These are phyloP conservation scores for Auricularia cornea DNA, from an alignment of 768 basidiomycete species.

Conservation along the genomic window DNA sequence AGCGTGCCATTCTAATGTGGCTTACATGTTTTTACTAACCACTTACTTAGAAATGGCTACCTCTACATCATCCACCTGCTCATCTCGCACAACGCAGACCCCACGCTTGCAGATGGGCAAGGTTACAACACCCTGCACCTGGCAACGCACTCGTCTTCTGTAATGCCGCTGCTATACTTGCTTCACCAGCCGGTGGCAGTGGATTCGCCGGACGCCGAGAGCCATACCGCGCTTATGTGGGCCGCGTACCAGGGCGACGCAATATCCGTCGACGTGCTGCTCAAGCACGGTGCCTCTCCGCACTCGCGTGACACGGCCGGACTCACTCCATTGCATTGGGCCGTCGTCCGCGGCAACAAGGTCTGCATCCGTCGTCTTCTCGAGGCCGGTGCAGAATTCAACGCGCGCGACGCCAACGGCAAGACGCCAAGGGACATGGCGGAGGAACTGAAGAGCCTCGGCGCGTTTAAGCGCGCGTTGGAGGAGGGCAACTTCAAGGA, in stretches of 20 bases:
- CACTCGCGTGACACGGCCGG: conserved; percentile 72
- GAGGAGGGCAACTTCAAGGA: conserved; percentile 81
- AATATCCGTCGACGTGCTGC: conserved; percentile 81
- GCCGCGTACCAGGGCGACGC: conserved; percentile 98
- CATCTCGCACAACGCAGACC: conserved; percentile 84
- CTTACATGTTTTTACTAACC: neutral
- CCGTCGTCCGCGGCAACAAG: conserved; percentile 90
- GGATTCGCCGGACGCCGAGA: conserved; percentile 83
- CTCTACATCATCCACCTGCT: conserved; percentile 92
- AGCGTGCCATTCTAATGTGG: neutral
- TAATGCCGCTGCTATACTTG: conserved; percentile 90
- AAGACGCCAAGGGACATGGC: conserved; percentile 95
- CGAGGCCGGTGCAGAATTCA: conserved; percentile 78
- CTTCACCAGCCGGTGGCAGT: conserved; percentile 90
- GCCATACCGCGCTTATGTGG: conserved; percentile 97
- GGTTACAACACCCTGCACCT: conserved; percentile 96
- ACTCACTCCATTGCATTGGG: conserved; percentile 91
- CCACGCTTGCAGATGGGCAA: conserved; percentile 83
- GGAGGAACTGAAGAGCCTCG: conserved; percentile 80
- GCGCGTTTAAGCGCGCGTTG: conserved; percentile 82
- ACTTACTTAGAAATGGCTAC: conserved; percentile 67
- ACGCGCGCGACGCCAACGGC: conserved; percentile 71
- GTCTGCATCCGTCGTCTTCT: conserved; percentile 76
- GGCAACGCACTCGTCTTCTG: conserved; percentile 86
- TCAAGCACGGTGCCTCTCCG: conserved; percentile 79